A percentile compares a stretch with the other conserved stretches of the same genome.
phyloP scores from a whole-genome alignment of 331 rosid species.

The Malus hybrid region DNA sequence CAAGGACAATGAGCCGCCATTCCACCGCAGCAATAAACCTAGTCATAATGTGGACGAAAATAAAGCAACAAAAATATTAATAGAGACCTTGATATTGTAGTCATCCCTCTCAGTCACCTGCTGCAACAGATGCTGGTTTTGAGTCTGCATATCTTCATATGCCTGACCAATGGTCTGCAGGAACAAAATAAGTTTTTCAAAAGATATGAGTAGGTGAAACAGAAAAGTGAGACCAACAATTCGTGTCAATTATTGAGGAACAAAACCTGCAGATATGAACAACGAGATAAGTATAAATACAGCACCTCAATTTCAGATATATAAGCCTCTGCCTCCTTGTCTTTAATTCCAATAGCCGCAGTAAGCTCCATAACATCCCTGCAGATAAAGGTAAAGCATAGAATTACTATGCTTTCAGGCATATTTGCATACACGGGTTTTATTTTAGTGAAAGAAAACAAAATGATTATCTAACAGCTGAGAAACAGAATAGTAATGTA shows the following conservation, averaged over 20 bases:
- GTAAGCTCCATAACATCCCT: conserved; percentile 75
- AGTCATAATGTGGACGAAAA: conserved; percentile 3
- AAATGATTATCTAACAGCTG: neutral
- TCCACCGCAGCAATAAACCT: conserved; percentile 1
- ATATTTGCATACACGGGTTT: conserved; percentile 34
- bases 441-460: neutral
- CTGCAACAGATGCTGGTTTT: conserved; percentile 81
- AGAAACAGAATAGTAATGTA: neutral
- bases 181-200: conserved; percentile 13
- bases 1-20: conserved; percentile 8
- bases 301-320: conserved; percentile 94
- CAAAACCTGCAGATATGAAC: neutral
- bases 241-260: neutral
- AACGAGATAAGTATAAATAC: conserved; percentile 7
- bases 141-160: conserved; percentile 99
- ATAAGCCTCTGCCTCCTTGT: conserved; percentile 77
- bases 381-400: conserved; percentile 12
- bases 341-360: conserved; percentile 80
- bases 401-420: conserved; percentile 48
- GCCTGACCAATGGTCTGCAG: conserved; percentile 96
- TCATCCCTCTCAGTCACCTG: conserved; percentile 95
- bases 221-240: neutral
- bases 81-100: conserved; percentile 78
- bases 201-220: neutral
- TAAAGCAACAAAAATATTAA: conserved; percentile 10